phyloP scores from a whole-genome alignment of 2,329 filamentous ascomycete genomes.

The Chaetomium sp. region DNA sequence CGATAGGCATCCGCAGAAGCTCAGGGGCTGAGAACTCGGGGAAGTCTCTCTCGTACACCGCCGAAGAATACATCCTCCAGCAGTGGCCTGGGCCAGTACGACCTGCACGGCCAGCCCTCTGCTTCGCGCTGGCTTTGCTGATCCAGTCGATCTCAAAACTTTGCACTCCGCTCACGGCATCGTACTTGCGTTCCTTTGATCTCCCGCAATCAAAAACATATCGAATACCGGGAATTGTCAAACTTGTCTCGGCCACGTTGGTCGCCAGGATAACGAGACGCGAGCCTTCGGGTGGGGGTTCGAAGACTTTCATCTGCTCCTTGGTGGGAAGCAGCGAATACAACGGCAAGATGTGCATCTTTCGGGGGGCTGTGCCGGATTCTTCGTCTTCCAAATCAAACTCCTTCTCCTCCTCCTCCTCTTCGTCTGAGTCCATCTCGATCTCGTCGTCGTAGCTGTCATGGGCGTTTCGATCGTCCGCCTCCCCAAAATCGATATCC shows the following conservation, averaged over 20 bases:
- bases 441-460: slow-evolving; percentile 48
- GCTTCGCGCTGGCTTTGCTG: slow-evolving; percentile 90
- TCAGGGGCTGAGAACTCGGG: slow-evolving; percentile 81
- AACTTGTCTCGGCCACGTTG: slow-evolving; percentile 93
- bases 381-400: slow-evolving; percentile 61
- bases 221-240: slow-evolving; percentile 90
- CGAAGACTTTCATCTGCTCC: slow-evolving; percentile 87
- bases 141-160: slow-evolving; percentile 96
- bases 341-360: slow-evolving; percentile 84
- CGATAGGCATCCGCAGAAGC: slow-evolving; percentile 83
- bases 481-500: slow-evolving; percentile 74
- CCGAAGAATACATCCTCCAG: slow-evolving; percentile 89
- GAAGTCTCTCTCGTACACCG: slow-evolving; percentile 87
- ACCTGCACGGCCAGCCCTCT: slow-evolving; percentile 87
- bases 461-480: slow-evolving; percentile 56
- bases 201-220: slow-evolving; percentile 95
- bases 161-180: slow-evolving; percentile 83
- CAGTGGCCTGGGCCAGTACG: slow-evolving; percentile 94
- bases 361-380: slow-evolving; percentile 54
- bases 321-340: slow-evolving; percentile 88
- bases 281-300: slow-evolving; percentile 72
- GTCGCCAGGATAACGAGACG: slow-evolving; percentile 86
- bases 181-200: slow-evolving; percentile 86
- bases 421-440: slow-evolving; percentile 54
- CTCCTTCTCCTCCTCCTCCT: slow-evolving; percentile 54